Percentiles rank a stretch among this genome's conserved stretches.
Evolutionary conservation across 2,329 filamentous ascomycete species (phyloP).

Genomic region (Penicillium hordei): DNA sequence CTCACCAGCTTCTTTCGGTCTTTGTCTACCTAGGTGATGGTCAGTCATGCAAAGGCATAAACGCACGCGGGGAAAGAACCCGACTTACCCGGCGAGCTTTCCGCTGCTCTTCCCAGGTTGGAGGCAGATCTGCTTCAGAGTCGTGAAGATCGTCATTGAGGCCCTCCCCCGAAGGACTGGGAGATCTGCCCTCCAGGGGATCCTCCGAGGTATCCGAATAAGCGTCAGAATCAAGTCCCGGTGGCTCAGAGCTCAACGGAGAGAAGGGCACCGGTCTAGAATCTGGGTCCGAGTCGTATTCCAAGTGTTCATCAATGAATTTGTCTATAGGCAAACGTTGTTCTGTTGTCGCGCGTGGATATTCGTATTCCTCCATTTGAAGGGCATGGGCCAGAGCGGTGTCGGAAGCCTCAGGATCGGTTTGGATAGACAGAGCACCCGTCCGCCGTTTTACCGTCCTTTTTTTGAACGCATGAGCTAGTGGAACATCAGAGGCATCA

Average conservation of each 20-base stretch:
- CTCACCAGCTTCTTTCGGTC: slow-evolving; percentile 69
- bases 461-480: slow-evolving; percentile 58
- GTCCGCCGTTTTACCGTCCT: slow-evolving; percentile 47
- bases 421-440: slow-evolving; percentile 40
- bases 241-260: not conserved
- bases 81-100: slow-evolving; percentile 24
- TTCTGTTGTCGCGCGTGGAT: slow-evolving; percentile 37
- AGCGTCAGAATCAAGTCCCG: not conserved
- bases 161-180: not conserved
- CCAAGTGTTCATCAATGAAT: slow-evolving; percentile 13
- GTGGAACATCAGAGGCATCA: slow-evolving; percentile 48
- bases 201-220: slow-evolving; percentile 19
- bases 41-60: not conserved
- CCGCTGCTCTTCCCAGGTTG: slow-evolving; percentile 18
- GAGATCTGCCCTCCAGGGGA: slow-evolving; percentile 11
- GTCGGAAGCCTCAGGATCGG: slow-evolving; percentile 41
- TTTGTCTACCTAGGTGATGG: slow-evolving; percentile 29
- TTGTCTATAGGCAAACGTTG: slow-evolving; percentile 27
- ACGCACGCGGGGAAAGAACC: not conserved
- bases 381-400: slow-evolving; percentile 57
- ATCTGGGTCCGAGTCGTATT: slow-evolving; percentile 9
- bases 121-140: slow-evolving; percentile 10
- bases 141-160: not conserved
- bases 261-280: not conserved
- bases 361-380: slow-evolving; percentile 56